Conservation (phyloP, 805 yeast genomes). For the Saitoella complicata region DNA sequence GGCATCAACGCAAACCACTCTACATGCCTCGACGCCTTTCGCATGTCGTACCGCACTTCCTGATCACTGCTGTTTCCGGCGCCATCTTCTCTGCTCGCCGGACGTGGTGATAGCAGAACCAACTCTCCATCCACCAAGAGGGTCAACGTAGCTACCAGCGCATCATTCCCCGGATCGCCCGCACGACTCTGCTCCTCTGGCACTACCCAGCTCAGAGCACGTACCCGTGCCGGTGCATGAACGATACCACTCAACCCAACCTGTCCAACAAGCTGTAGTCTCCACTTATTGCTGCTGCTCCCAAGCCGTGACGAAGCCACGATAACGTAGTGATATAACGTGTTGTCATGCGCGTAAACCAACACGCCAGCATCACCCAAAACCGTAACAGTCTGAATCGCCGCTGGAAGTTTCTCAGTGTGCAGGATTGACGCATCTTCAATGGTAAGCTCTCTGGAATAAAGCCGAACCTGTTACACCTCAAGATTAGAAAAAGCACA, state of each 20-base stretch:
- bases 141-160: conserved; percentile 15
- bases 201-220: conserved; percentile 20
- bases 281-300: conserved; percentile 10
- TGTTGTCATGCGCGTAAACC: conserved; percentile 22
- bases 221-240: conserved; percentile 24
- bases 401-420: conserved; percentile 17
- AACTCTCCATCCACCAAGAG: conserved; percentile 25
- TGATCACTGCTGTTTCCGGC: conserved; percentile 1
- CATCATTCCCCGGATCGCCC: conserved; percentile 13
- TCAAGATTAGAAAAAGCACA: background rate
- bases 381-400: conserved; percentile 18
- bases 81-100: no score
- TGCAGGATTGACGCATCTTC: conserved; percentile 20
- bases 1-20: conserved; percentile 22
- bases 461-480: conserved; percentile 20
- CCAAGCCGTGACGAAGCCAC: background rate
- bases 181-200: conserved; percentile 13
- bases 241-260: conserved; percentile 23
- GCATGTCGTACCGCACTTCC: conserved; percentile 14
- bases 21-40: conserved; percentile 20
- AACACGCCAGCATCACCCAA: conserved; percentile 18
- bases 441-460: conserved; percentile 22
- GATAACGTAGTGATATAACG: conserved; percentile 17
- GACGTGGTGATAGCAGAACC: conserved; percentile 15
- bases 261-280: conserved; percentile 19